Evolutionary conservation across 2,329 filamentous ascomycete species (phyloP), one percentile per base, ranked within the genome.

Genomic region (Aureobasidium sp.): DNA sequence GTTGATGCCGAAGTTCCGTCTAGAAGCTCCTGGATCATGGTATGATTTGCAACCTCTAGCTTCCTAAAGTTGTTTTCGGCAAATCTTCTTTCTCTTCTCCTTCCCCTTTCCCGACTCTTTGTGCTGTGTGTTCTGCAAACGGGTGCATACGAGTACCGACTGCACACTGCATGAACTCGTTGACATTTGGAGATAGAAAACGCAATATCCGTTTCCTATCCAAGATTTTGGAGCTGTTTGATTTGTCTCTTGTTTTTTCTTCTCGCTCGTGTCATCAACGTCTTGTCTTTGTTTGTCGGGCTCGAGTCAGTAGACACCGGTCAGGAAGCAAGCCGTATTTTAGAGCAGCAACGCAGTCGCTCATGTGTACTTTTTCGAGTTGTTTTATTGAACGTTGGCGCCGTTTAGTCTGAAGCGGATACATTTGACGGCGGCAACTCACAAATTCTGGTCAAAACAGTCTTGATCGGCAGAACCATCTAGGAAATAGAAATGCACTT

Each of bases 401-500:
- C 48, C 48, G 48, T 51, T 51, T 19, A 19, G 24, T 22, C 25
- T 50, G 35, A 22, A 32, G 25, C 48, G 48, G 47, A 16, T 5
- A n/a, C 14, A 51, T 32, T 41, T 27, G 48, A 40, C 37, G 27
- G 27, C 37, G 41, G 27, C 37, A 51, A 51, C 35, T 51, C 37
- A 25, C 48, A 17, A 19, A n/a, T n/a, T 51, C 16, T 41, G 11
- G 48, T 40, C 48, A 32, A 24, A 51, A 48, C 44, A 37, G 35
- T 41, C 48, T 30, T 51, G 48, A 41, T 51, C 48, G 48, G 37
- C 37, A 41, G 17, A 51, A 32, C 48, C 37, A 51, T 51, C 35
- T 51, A 41, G 48, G 48, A 51, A 41, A 51, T 21, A 51, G 11
- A 51, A 32, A 41, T 40, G 35, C 37, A 51, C 49, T 53, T 53